Conservation (phyloP, 1,284 basidiomycete species). For the Fomitopsis schrenkii region DNA sequence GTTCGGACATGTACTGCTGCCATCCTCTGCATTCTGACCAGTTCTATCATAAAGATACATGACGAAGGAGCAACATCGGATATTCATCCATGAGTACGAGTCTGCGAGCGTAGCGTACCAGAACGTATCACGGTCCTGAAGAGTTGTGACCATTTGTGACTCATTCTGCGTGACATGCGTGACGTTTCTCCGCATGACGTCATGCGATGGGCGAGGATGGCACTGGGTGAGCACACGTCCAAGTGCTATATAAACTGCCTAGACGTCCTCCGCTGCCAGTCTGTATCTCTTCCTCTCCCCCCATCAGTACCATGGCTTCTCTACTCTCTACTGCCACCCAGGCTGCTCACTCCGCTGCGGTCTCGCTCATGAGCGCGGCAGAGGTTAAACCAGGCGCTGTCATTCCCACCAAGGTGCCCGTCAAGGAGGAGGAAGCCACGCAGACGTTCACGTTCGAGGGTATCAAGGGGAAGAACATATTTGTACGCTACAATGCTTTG, state of each 20-base stretch:
- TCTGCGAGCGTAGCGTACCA: slow-evolving; percentile 69
- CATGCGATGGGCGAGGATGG: slow-evolving; percentile 5
- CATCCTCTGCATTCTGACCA: slow-evolving; percentile 3
- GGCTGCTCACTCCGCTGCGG: slow-evolving; percentile 51
- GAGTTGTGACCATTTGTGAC: not conserved
- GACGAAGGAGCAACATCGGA: slow-evolving; percentile 54
- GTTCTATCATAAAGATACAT: slow-evolving; percentile 50
- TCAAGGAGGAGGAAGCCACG: slow-evolving; percentile 56
- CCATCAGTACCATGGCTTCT: slow-evolving; percentile 38
- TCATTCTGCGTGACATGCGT: slow-evolving; percentile 1
- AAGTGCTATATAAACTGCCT: slow-evolving; percentile 4
- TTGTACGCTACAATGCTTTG: slow-evolving; percentile 41
- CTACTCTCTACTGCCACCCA: slow-evolving; percentile 41
- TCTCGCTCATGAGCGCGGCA: slow-evolving; percentile 41
- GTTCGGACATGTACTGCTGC: slow-evolving; percentile 29
- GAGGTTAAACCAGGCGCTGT: slow-evolving; percentile 43
- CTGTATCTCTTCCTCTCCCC: not conserved
- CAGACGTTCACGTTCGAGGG: slow-evolving; percentile 42
- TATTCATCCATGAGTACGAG: slow-evolving; percentile 76
- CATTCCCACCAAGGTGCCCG: slow-evolving; percentile 37
- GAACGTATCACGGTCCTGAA: slow-evolving; percentile 64
- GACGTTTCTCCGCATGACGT: slow-evolving; percentile 10
- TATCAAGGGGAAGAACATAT: slow-evolving; percentile 63
- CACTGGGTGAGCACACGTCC: not conserved
- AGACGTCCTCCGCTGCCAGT: not conserved